Conservation (phyloP, 306 rosid species). For the Casuarina cunninghamiana region DNA sequence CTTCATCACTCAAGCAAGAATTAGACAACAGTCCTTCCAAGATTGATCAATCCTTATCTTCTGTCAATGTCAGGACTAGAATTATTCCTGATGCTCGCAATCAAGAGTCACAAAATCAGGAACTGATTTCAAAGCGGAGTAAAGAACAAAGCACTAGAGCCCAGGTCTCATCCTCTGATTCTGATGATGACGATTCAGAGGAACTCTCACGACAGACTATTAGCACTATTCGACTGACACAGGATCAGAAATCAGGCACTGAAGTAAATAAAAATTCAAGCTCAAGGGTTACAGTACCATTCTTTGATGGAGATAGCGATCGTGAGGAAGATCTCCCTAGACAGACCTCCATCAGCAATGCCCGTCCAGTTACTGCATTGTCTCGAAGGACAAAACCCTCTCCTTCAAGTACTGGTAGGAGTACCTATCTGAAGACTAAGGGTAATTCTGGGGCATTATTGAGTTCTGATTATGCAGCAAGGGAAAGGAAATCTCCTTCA, state of each 20-base stretch:
- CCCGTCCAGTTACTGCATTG: slow-evolving; percentile 42
- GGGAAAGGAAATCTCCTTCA: slow-evolving; percentile 52
- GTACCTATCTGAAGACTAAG: slow-evolving; percentile 29
- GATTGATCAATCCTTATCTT: slow-evolving; percentile 43
- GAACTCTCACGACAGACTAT: slow-evolving; percentile 28
- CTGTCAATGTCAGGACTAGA: slow-evolving; percentile 36
- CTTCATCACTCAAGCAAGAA: slow-evolving; percentile 32
- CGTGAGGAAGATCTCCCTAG: slow-evolving; percentile 51
- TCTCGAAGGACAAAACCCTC: slow-evolving; percentile 64
- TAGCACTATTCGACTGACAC: slow-evolving; percentile 28
- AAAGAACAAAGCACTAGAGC: slow-evolving; percentile 22
- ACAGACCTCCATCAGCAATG: slow-evolving; percentile 35
- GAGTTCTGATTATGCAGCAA: slow-evolving; percentile 32
- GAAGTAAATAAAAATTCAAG: slow-evolving; percentile 42
- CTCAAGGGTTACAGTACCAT: slow-evolving; percentile 38
- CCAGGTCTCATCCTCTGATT: slow-evolving; percentile 30
- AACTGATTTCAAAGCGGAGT: slow-evolving; percentile 36
- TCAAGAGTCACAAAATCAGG: slow-evolving; percentile 37
- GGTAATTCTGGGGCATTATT: slow-evolving; percentile 26
- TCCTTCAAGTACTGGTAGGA: slow-evolving; percentile 41
- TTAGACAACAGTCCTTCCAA: slow-evolving; percentile 31
- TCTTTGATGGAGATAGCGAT: slow-evolving; percentile 54
- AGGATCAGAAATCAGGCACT: slow-evolving; percentile 32
- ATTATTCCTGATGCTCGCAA: slow-evolving; percentile 32
- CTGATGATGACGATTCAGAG: slow-evolving; percentile 34